phyloP scores from a whole-genome alignment of 2,329 filamentous ascomycete genomes.

The Penicillium sp. region DNA sequence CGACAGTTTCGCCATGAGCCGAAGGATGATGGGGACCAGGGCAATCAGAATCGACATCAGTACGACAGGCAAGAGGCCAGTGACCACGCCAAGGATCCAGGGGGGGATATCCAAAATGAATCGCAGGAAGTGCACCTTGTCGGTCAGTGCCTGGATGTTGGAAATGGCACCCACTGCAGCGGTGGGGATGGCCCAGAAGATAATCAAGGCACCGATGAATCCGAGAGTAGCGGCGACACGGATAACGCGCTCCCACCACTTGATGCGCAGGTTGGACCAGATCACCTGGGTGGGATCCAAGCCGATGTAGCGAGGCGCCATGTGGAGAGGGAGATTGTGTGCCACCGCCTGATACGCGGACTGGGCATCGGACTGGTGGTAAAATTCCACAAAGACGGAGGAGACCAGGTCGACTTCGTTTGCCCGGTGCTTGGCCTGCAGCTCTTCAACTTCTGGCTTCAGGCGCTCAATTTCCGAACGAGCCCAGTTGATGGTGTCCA shows the following conservation, averaged over 20 bases:
- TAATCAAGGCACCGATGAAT: slow-evolving; percentile 70
- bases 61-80: slow-evolving; percentile 75
- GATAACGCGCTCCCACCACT: slow-evolving; percentile 78
- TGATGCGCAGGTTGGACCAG: slow-evolving; percentile 77
- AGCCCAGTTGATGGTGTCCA: slow-evolving; percentile 90
- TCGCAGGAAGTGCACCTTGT: slow-evolving; percentile 59
- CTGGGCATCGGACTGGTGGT: slow-evolving; percentile 75
- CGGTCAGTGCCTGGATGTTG: slow-evolving; percentile 66
- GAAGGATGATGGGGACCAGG: slow-evolving; percentile 73
- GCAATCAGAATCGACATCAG: slow-evolving; percentile 79
- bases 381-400: slow-evolving; percentile 88
- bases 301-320: slow-evolving; percentile 80
- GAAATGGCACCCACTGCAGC: slow-evolving; percentile 79
- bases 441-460: slow-evolving; percentile 62
- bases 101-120: slow-evolving; percentile 69
- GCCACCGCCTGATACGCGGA: slow-evolving; percentile 78
- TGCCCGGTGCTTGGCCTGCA: slow-evolving; percentile 60
- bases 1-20: slow-evolving; percentile 70
- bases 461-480: slow-evolving; percentile 71
- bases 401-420: slow-evolving; percentile 62
- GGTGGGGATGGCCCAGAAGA: slow-evolving; percentile 79
- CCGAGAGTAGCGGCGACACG: slow-evolving; percentile 62
- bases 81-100: slow-evolving; percentile 72
- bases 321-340: slow-evolving; percentile 79
- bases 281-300: slow-evolving; percentile 75